Conservation (phyloP, 1,284 basidiomycete species). For the Limonomyces culmigenus region DNA sequence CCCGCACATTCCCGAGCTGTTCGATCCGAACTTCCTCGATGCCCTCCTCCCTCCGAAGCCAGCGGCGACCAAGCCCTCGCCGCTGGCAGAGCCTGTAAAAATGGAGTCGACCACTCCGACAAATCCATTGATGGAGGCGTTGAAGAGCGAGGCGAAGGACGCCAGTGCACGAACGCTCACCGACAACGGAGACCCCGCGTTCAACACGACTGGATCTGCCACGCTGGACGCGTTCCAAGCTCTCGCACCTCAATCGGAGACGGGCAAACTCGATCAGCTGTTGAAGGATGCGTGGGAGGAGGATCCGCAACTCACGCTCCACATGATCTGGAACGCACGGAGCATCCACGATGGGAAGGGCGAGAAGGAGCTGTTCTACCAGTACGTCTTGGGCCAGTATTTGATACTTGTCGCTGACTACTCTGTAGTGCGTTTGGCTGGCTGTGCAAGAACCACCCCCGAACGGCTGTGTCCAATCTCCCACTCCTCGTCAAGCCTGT, state of each 20-base stretch:
- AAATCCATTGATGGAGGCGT: slow-evolving; percentile 36
- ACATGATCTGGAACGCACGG: slow-evolving; percentile 41
- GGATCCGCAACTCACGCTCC: slow-evolving; percentile 31
- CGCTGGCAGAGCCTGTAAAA: background rate
- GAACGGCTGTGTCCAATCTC: slow-evolving; percentile 43
- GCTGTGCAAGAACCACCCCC: slow-evolving; percentile 45
- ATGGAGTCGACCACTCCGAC: slow-evolving; percentile 1
- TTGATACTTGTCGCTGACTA: slow-evolving; percentile 10
- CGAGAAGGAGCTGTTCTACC: background rate
- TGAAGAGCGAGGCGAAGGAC: slow-evolving; percentile 21
- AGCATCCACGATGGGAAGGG: slow-evolving; percentile 46
- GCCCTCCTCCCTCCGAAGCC: background rate
- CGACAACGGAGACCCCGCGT: slow-evolving; percentile 26
- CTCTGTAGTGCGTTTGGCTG: slow-evolving; percentile 50
- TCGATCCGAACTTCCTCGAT: slow-evolving; percentile 27
- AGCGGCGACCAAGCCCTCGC: background rate
- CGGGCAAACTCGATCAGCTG: slow-evolving; percentile 13
- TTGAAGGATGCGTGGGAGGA: slow-evolving; percentile 33
- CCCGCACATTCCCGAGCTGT: slow-evolving; percentile 33
- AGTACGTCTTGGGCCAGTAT: background rate
- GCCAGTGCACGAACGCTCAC: too few relatives aligned
- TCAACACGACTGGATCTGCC: slow-evolving; percentile 25
- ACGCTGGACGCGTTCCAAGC: slow-evolving; percentile 34
- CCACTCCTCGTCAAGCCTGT: slow-evolving; percentile 28
- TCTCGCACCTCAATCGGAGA: slow-evolving; percentile 14